Base-by-base conservation (phyloP, 2,329 filamentous ascomycete genomes). In the Macrophomina phaseolina region DNA sequence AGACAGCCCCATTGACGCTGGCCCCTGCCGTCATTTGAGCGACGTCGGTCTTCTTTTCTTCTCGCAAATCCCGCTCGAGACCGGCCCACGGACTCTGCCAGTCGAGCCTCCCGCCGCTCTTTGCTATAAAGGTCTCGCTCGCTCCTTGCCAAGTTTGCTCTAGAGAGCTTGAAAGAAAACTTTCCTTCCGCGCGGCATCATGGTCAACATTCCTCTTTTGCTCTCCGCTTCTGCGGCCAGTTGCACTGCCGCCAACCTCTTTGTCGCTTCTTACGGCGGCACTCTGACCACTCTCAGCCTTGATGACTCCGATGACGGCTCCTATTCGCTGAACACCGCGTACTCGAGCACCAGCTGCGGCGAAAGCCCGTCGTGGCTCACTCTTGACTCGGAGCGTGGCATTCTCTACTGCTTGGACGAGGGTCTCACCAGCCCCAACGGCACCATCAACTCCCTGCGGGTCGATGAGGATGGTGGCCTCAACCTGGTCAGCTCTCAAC, bases 381-480 rank as follows among this genome's bases (percentile, higher is more conserved):
- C 85, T 23, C 80, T 88, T 23, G 84, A 88, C 72, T 75, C 80
- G 67, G 72, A 78, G 53, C 81, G 82, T 68, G 79, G 79, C 28
- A 75, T 82, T 12, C 78, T 91, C 11, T 88, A 86, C 77, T 90
- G 88, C 76, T 16, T 86, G 52, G 84, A 91, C 70, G 89, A 91
- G 79, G 85, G 83, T 28, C 77, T 84, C 52, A 74, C 74, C 28
- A 73, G 73, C 4, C 73, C 77, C n/a, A 81, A 85, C 68, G 86
- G 85, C 61, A 81, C 82, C 1, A 75, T 90, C 67, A 69, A 71
- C 58, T 49, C 58, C 34, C 38, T 52, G 45, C 63, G 18, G 9
- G 78, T 79, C 65, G 75, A 72, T 60, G 62, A 70, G 11, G 75
- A 81, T 69, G 82, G 82, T 32, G 76, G 69, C 8, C 68, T 85